phyloP scores from a whole-genome alignment of 306 rosid species.

The Astragalus glycyphyllos region DNA sequence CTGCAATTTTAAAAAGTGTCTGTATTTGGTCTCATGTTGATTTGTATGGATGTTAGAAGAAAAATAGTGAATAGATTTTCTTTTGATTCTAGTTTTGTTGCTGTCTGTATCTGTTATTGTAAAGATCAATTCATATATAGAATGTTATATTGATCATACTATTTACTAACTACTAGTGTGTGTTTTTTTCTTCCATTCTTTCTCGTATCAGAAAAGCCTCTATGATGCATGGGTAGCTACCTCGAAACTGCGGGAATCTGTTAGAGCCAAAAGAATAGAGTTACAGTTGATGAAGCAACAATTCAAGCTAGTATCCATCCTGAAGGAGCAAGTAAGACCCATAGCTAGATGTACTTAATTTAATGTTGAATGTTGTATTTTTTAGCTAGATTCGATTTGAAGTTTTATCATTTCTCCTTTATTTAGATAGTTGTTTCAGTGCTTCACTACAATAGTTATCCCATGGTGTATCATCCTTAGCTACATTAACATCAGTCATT shows the following conservation, averaged over 20 bases:
- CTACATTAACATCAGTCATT: neutral
- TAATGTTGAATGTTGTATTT: slow-evolving; percentile 35
- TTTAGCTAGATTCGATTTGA: slow-evolving; percentile 19
- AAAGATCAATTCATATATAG: neutral
- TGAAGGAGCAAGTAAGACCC: slow-evolving; percentile 85
- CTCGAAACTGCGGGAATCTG: slow-evolving; percentile 81
- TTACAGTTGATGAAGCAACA: slow-evolving; percentile 69
- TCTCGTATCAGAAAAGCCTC: slow-evolving; percentile 74
- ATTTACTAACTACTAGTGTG: neutral
- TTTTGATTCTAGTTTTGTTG: slow-evolving; percentile 11
- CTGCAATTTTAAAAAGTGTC: neutral
- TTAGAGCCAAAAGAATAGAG: slow-evolving; percentile 78
- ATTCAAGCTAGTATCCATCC: slow-evolving; percentile 71
- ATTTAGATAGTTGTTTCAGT: neutral
- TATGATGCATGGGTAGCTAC: slow-evolving; percentile 76
- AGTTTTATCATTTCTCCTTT: slow-evolving; percentile 6
- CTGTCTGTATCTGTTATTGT: no score
- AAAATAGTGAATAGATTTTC: slow-evolving; percentile 25
- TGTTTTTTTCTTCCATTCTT: neutral
- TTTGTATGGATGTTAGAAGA: slow-evolving; percentile 7
- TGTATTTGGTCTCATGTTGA: neutral
- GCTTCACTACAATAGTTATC: slow-evolving; percentile 3
- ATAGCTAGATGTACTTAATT: neutral
- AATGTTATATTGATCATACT: neutral
- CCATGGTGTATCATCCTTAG: slow-evolving; percentile 16